phyloP scores from a whole-genome alignment of 768 basidiomycete genomes.

The Hygrocybe coccinea region DNA sequence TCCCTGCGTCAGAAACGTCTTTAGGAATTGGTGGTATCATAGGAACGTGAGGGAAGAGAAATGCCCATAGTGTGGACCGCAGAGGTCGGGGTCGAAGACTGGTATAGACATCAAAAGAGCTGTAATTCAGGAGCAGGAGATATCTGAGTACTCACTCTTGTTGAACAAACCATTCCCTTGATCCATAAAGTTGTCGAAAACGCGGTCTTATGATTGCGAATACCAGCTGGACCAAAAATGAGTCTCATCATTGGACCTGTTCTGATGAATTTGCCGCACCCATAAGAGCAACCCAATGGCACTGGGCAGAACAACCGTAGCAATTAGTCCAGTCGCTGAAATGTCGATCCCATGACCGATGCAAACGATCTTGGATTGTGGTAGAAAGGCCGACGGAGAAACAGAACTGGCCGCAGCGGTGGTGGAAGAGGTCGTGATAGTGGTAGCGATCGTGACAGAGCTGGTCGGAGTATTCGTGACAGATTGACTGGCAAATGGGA shows the following conservation, averaged over 20 bases:
- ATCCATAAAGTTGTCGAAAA: constrained; percentile 65
- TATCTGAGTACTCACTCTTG: constrained; percentile 48
- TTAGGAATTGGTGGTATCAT: constrained; percentile 54
- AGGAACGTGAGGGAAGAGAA: constrained; percentile 66
- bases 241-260: not conserved
- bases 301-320: constrained; percentile 53
- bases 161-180: constrained; percentile 74
- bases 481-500: constrained; percentile 24
- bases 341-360: constrained; percentile 63
- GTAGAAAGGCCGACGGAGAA: constrained; percentile 20
- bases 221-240: constrained; percentile 39
- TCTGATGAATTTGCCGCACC: constrained; percentile 40
- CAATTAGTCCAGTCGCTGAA: constrained; percentile 55
- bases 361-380: constrained; percentile 43
- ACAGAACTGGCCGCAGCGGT: constrained; percentile 22
- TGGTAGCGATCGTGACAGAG: constrained; percentile 10
- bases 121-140: not conserved
- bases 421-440: constrained; percentile 13
- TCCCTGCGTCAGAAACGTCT: constrained; percentile 52
- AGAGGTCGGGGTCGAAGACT: constrained; percentile 65
- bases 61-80: constrained; percentile 55
- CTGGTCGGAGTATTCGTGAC: constrained; percentile 12
- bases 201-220: constrained; percentile 68
- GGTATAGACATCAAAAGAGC: constrained; percentile 13
- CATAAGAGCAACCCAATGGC: constrained; percentile 60